Evolutionary conservation across 257 asterid genomes (phyloP).

Genomic region (Galeopsis tetrahit): DNA sequence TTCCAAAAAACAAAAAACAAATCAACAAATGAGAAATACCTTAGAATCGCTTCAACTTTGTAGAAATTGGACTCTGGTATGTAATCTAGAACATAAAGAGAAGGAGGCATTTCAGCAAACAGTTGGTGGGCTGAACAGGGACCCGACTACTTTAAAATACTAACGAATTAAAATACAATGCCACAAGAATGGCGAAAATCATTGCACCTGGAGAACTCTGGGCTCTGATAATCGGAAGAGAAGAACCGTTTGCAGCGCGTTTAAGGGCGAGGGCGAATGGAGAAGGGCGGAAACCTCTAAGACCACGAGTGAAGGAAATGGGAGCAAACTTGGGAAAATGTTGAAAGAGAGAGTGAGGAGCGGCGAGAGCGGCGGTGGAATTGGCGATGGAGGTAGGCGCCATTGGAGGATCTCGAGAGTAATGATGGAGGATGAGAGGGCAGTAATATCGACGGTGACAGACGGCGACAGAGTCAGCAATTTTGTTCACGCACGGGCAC

Average conservation of each 20-base stretch:
- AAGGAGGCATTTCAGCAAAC: slow-evolving; percentile 32
- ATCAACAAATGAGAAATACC: slow-evolving; percentile 42
- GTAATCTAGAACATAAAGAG: slow-evolving; percentile 47
- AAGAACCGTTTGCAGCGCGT: slow-evolving; percentile 34
- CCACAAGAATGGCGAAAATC: background rate
- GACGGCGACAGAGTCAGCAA: too few relatives aligned
- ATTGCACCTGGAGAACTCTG: slow-evolving; percentile 52
- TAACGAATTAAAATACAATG: background rate
- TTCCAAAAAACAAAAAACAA: background rate
- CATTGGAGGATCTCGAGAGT: slow-evolving; percentile 36
- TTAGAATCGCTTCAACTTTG: slow-evolving; percentile 92
- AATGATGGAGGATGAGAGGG: background rate
- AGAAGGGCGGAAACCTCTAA: slow-evolving; percentile 36
- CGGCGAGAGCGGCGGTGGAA: slow-evolving; percentile 34
- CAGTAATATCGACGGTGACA: background rate
- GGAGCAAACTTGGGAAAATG: slow-evolving; percentile 37
- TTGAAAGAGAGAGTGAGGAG: slow-evolving; percentile 27
- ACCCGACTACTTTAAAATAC: background rate
- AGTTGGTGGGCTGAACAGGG: slow-evolving; percentile 17
- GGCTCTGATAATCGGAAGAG: slow-evolving; percentile 51
- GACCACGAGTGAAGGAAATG: slow-evolving; percentile 32
- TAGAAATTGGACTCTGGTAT: slow-evolving; percentile 76
- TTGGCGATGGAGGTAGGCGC: slow-evolving; percentile 42
- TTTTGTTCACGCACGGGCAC: too few relatives aligned
- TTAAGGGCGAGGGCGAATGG: slow-evolving; percentile 33